Conservation (phyloP, 306 rosid species). For the Prunus fruticosa region DNA sequence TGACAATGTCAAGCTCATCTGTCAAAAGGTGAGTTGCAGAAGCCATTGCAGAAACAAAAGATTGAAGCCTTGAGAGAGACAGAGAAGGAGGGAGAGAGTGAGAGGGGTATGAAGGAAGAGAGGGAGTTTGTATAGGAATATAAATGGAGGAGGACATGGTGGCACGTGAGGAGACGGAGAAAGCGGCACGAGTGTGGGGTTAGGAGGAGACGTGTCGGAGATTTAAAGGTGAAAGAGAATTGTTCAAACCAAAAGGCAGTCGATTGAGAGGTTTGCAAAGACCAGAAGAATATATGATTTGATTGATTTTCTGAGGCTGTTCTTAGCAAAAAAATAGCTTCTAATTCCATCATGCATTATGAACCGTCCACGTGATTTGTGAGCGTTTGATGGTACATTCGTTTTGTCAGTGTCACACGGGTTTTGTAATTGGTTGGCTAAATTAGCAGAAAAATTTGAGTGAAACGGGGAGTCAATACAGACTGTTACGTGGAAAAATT, state of each 20-base stretch:
- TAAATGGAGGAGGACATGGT: constrained; percentile 21
- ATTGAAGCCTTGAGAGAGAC: not conserved
- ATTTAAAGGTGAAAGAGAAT: constrained; percentile 29
- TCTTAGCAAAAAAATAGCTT: not conserved
- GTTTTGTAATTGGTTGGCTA: too few relatives aligned
- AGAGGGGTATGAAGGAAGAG: not conserved
- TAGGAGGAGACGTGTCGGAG: constrained; percentile 36
- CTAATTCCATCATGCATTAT: not conserved
- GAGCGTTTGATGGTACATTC: not conserved
- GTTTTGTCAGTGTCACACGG: not conserved
- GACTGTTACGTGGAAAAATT: too few relatives aligned
- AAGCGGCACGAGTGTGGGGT: constrained; percentile 35
- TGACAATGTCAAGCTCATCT: constrained; percentile 85
- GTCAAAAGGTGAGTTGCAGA: constrained; percentile 40
- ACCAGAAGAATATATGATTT: not conserved
- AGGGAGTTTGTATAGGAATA: constrained; percentile 9
- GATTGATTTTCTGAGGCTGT: constrained; percentile 9
- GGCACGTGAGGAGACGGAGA: constrained; percentile 33
- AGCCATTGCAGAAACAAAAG: constrained; percentile 23
- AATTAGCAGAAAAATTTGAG: too few relatives aligned
- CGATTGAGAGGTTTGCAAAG: not conserved
- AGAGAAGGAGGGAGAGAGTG: not conserved
- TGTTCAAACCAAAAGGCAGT: constrained; percentile 16
- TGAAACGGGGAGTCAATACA: too few relatives aligned
- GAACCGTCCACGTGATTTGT: not conserved